Percentiles rank a stretch among this genome's conserved stretches.
phyloP scores from a whole-genome alignment of 2,329 filamentous ascomycete genomes.

The Akanthomyces lecanii region DNA sequence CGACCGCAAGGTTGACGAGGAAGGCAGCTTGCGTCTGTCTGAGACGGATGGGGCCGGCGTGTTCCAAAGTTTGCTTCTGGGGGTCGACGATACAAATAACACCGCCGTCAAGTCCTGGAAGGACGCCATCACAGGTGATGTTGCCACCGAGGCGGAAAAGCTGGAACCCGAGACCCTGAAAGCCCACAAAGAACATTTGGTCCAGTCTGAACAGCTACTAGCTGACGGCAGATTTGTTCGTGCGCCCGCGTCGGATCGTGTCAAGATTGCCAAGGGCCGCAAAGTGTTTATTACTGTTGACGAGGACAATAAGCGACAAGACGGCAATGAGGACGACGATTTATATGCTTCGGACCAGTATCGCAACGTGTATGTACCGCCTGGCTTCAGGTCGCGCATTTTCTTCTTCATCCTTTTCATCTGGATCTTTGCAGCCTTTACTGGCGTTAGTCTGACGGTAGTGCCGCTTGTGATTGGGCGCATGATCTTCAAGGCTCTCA shows the following conservation, averaged over 20 bases:
- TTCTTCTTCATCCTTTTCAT: conserved; percentile 83
- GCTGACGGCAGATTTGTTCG: conserved; percentile 79
- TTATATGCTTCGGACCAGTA: conserved; percentile 58
- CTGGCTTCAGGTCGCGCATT: conserved; percentile 75
- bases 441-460: conserved; percentile 80
- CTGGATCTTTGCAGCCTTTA: conserved; percentile 88
- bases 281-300: conserved; percentile 75
- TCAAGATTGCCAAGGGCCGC: conserved; percentile 83
- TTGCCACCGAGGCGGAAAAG: conserved; percentile 37
- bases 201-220: conserved; percentile 51
- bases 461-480: conserved; percentile 83
- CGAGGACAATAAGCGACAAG: conserved; percentile 56
- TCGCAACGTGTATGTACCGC: conserved; percentile 75
- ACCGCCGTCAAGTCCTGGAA: conserved; percentile 56
- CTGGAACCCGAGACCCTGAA: conserved; percentile 35
- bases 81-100: conserved; percentile 36
- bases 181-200: conserved; percentile 41
- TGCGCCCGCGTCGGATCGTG: conserved; percentile 90
- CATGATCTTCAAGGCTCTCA: conserved; percentile 65
- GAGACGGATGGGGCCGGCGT: conserved; percentile 31
- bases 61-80: conserved; percentile 44
- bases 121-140: conserved; percentile 47
- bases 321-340: conserved; percentile 50
- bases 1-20: conserved; percentile 74
- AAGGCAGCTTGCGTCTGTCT: conserved; percentile 59